Percentiles rank a stretch among this genome's conserved stretches.
phyloP scores from a whole-genome alignment of 176 grass and related monocot species.

The Tillandsia leiboldiana region DNA sequence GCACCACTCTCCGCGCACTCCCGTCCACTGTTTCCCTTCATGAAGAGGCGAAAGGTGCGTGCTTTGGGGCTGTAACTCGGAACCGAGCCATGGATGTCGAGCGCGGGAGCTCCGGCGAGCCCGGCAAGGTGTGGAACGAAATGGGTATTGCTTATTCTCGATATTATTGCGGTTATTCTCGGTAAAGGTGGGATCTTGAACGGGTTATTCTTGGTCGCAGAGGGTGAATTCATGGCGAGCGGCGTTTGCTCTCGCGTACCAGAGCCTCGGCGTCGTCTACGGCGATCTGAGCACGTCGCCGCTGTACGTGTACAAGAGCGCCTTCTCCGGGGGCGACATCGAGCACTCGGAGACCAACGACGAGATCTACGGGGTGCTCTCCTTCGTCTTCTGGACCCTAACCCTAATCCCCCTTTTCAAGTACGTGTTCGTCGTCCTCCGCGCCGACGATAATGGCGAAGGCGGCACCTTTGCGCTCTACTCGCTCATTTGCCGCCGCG shows the following conservation, averaged over 20 bases:
- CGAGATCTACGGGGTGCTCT: conserved; percentile 93
- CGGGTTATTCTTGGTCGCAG: conserved; percentile 5
- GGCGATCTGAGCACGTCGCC: conserved; percentile 81
- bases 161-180: conserved; percentile 1
- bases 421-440: conserved; percentile 83
- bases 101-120: conserved; percentile 16
- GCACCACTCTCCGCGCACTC: neutral
- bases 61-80: conserved; percentile 12
- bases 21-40: conserved; percentile 8
- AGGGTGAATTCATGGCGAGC: conserved; percentile 39
- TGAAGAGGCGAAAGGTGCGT: conserved; percentile 19
- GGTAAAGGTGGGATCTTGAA: neutral
- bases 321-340: conserved; percentile 73
- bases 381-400: conserved; percentile 98
- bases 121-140: conserved; percentile 35
- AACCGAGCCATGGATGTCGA: conserved; percentile 56
- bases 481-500: conserved; percentile 75
- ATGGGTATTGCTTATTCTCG: neutral
- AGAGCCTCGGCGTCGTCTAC: conserved; percentile 88
- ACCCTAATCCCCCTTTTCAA: conserved; percentile 75
- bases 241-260: conserved; percentile 61
- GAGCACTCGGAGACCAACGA: conserved; percentile 76
- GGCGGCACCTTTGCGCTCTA: conserved; percentile 97
- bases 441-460: conserved; percentile 78
- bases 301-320: conserved; percentile 80